A percentile compares a stretch with the other conserved stretches of the same genome.
Evolutionary conservation across 768 basidiomycete species (phyloP).

Genomic region (Lentinula sp.): DNA sequence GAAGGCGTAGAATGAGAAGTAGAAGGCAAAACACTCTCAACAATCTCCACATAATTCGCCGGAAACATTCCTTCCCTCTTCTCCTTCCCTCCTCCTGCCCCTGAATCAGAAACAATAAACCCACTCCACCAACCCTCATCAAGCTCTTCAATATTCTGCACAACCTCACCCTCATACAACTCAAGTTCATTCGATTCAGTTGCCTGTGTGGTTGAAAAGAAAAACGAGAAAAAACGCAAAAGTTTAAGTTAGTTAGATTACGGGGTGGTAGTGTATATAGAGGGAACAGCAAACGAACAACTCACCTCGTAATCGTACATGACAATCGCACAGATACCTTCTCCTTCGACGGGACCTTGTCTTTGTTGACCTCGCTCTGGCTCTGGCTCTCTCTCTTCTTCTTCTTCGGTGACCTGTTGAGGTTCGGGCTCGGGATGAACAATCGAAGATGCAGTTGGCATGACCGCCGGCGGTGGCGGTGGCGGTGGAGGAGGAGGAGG

Average conservation of each 20-base stretch:
- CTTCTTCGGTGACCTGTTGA: too few species aligned
- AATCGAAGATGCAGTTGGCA: not conserved
- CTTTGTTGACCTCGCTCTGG: constrained; percentile 16
- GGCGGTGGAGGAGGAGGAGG: constrained; percentile 6
- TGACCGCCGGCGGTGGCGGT: constrained; percentile 11
- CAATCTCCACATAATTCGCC: constrained; percentile 86
- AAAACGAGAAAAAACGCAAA: not conserved
- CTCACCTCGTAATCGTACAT: constrained; percentile 74
- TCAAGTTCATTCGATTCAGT: constrained; percentile 84
- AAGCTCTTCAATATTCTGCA: constrained; percentile 77
- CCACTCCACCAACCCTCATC: constrained; percentile 95
- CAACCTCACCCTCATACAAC: constrained; percentile 73
- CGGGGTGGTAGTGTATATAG: not conserved
- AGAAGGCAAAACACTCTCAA: constrained; percentile 40
- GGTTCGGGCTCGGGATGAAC: constrained; percentile 16
- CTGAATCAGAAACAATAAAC: constrained; percentile 19
- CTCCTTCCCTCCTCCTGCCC: constrained; percentile 90
- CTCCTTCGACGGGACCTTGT: constrained; percentile 17
- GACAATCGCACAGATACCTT: constrained; percentile 68
- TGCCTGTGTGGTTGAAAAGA: constrained; percentile 34
- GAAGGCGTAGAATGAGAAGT: constrained; percentile 11
- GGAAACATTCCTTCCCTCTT: constrained; percentile 88
- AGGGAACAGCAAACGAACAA: not conserved
- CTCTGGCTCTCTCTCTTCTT: constrained; percentile 6
- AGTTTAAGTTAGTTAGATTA: too few species aligned